These are phyloP conservation scores for Camellia sinensis DNA, from an alignment of 148 eudicot genomes.

Conservation along the genomic window DNA sequence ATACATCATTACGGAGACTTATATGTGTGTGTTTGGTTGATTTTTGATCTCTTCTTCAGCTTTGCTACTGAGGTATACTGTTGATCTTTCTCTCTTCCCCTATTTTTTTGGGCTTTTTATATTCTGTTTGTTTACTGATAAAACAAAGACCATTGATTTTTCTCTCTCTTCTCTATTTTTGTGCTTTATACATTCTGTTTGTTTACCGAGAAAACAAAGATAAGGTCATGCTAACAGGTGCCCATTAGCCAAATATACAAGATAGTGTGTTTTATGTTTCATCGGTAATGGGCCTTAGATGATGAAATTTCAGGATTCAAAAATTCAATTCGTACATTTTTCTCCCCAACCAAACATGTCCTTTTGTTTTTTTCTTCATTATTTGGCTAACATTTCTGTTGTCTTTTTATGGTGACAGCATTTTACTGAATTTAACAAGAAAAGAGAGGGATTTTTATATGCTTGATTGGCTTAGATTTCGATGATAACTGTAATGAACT, in stretches of 20 bases:
- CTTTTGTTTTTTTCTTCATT: background rate
- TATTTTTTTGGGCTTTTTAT: background rate
- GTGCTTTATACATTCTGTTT: too few relatives aligned
- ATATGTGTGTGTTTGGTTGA: background rate
- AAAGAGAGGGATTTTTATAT: constrained; percentile 4
- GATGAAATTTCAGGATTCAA: background rate
- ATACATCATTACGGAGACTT: background rate
- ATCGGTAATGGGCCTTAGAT: background rate
- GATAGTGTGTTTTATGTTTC: background rate
- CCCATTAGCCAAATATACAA: too few relatives aligned
- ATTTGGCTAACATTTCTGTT: background rate
- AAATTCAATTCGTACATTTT: constrained; percentile 1
- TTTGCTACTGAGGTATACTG: background rate
- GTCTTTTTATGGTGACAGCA: constrained; percentile 1
- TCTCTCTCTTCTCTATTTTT: too few relatives aligned
- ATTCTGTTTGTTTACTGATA: too few relatives aligned
- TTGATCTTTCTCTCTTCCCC: background rate
- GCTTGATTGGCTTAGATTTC: constrained; percentile 9
- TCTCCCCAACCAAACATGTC: background rate
- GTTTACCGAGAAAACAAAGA: background rate
- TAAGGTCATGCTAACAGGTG: background rate
- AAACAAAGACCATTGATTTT: too few relatives aligned
- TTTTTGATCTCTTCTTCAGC: too few relatives aligned
- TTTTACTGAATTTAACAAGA: background rate
- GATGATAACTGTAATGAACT: constrained; percentile 63